Evolutionary conservation across 2,329 filamentous ascomycete genomes (phyloP).

Genomic region (Fusarium annulatum): DNA sequence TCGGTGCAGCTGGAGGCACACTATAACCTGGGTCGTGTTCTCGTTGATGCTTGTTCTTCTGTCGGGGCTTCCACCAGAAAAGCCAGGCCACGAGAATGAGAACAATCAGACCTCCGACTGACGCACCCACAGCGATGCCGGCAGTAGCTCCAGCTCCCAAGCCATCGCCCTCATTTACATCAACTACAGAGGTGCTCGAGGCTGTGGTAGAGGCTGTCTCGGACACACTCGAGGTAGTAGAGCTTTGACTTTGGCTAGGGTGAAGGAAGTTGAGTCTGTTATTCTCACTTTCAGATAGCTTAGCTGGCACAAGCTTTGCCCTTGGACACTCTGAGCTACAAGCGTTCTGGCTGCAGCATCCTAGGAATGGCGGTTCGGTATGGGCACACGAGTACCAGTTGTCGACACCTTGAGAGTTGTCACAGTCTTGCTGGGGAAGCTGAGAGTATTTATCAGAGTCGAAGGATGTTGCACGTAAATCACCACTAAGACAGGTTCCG

Average conservation of each 20-base stretch:
- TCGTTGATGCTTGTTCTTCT: constrained; percentile 27
- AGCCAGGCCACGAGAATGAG: constrained; percentile 33
- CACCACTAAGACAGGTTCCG: constrained; percentile 49
- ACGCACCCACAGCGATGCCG: constrained; percentile 37
- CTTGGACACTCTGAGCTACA: constrained; percentile 36
- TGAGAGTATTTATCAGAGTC: constrained; percentile 43
- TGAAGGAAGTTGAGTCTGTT: constrained; percentile 31
- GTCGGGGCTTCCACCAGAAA: constrained; percentile 40
- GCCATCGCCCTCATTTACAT: constrained; percentile 2
- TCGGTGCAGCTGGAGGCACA: constrained; percentile 13
- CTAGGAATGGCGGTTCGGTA: constrained; percentile 51
- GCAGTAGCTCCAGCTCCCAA: constrained; percentile 37
- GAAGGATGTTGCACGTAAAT: constrained; percentile 49
- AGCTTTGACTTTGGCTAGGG: constrained; percentile 7
- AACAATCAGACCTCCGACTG: constrained; percentile 20
- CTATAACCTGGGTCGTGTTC: neutral
- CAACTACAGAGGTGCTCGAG: constrained; percentile 7
- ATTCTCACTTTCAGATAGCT: constrained; percentile 17
- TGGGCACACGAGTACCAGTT: constrained; percentile 52
- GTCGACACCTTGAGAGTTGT: constrained; percentile 15
- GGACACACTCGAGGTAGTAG: constrained; percentile 5
- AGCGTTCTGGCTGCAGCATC: constrained; percentile 50
- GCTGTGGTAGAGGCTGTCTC: constrained; percentile 9
- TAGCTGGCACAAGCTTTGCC: constrained; percentile 22
- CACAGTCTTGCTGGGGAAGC: constrained; percentile 51